These are phyloP conservation scores for Parmales sp. DNA, from an alignment of 108 stramenopile genomes.

Conservation along the genomic window DNA sequence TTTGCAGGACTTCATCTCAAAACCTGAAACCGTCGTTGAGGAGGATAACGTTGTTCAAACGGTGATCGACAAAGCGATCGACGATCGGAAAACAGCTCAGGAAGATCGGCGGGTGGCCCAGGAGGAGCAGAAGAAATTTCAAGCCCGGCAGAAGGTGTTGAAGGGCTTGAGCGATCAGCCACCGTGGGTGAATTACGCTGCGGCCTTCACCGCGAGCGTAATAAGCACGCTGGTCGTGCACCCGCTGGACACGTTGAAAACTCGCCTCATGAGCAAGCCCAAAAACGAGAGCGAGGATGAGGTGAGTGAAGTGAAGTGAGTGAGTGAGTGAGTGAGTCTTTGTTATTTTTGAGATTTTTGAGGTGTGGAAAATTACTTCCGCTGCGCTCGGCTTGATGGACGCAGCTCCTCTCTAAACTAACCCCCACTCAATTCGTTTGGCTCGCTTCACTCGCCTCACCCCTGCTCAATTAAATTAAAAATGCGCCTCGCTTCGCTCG, in stretches of 20 bases:
- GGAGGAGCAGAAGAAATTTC: neutral
- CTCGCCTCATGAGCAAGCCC: slow-evolving; percentile 17
- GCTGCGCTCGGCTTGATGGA: no score
- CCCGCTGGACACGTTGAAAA: slow-evolving; percentile 40
- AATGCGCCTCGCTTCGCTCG: no score
- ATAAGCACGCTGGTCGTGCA: slow-evolving; percentile 31
- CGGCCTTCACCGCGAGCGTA: slow-evolving; percentile 22
- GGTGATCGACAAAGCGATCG: neutral
- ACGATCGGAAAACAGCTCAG: neutral
- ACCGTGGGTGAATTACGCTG: slow-evolving; percentile 30
- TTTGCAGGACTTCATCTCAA: neutral
- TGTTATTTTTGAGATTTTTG: no score
- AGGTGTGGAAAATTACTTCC: no score
- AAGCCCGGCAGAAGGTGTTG: neutral
- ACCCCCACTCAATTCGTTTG: no score
- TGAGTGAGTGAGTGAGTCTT: no score
- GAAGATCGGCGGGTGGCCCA: neutral
- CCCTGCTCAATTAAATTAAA: no score
- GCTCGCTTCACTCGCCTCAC: no score
- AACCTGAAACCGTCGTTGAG: neutral
- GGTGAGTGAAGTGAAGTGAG: neutral
- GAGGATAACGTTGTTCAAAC: neutral
- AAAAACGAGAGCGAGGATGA: slow-evolving; percentile 14
- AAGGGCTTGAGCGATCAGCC: slow-evolving; percentile 19
- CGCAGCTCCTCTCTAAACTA: no score